Conservation (phyloP, 1,139 yeast species). For the Blastobotrys serpentis region DNA sequence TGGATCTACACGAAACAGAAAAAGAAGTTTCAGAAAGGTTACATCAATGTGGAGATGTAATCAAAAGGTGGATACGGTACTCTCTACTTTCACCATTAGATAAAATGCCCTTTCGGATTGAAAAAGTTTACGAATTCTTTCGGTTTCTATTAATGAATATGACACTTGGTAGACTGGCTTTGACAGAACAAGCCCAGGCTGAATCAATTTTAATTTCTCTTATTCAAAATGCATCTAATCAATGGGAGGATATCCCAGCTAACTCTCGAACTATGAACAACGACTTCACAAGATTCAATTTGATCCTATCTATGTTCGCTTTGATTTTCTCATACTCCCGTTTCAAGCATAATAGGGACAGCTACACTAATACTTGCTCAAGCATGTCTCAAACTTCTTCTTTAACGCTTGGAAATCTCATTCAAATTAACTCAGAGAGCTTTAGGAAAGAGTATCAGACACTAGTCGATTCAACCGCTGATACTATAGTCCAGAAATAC, state of each 20-base stretch:
- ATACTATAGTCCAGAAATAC: neutral
- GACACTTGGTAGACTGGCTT: neutral
- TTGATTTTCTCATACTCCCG: neutral
- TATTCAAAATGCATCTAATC: neutral
- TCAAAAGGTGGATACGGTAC: neutral
- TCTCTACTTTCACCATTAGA: neutral
- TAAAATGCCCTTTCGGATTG: neutral
- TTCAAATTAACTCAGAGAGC: neutral
- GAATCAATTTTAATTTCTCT: neutral
- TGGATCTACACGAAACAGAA: conserved; percentile 4
- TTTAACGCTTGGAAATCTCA: neutral
- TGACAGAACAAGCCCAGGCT: neutral
- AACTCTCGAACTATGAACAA: neutral
- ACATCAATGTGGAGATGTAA: neutral
- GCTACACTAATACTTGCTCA: neutral
- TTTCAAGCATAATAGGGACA: neutral
- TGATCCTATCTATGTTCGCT: neutral
- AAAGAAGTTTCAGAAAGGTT: neutral
- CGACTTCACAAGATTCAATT: neutral
- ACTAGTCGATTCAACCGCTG: neutral
- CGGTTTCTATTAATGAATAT: neutral
- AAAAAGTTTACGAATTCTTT: neutral
- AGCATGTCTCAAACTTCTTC: neutral
- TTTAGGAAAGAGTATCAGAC: neutral
- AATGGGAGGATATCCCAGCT: conserved; percentile 1